These are phyloP conservation scores for Cafeteria roenbergensis DNA, from an alignment of 108 stramenopile species.

Conservation along the genomic window DNA sequence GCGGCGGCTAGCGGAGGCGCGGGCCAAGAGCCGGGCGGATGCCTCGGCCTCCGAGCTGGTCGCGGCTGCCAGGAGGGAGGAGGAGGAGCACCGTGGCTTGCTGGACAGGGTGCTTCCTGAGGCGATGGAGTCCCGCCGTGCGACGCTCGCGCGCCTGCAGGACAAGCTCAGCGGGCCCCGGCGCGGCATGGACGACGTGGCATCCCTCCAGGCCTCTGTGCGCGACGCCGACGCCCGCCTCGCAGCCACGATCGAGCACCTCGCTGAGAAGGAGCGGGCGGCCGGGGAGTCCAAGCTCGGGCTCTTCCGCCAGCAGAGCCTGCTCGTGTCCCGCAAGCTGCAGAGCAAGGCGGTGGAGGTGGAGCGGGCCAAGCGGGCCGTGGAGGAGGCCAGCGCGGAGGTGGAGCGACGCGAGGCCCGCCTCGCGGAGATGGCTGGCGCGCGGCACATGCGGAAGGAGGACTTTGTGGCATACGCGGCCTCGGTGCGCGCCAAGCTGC, in stretches of 20 bases:
- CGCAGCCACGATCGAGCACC: constrained; percentile 19
- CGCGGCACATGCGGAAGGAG: constrained; percentile 19
- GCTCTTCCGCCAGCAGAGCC: constrained; percentile 26
- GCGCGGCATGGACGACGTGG: constrained; percentile 30
- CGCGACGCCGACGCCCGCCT: constrained; percentile 27
- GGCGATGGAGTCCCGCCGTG: constrained; percentile 18
- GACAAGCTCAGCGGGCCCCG: constrained; percentile 28
- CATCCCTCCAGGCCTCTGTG: constrained; percentile 29
- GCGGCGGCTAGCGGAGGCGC: neutral
- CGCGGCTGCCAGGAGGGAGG: constrained; percentile 12
- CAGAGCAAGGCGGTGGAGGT: constrained; percentile 34
- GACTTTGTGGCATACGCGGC: constrained; percentile 29
- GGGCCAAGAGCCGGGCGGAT: constrained; percentile 15
- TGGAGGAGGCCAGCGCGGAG: constrained; percentile 17
- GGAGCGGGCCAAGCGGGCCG: constrained; percentile 28
- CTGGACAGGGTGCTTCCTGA: constrained; percentile 23
- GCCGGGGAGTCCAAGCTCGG: constrained; percentile 25
- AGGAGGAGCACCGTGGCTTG: constrained; percentile 9
- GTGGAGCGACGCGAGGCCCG: constrained; percentile 32
- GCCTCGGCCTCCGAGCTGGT: constrained; percentile 28
- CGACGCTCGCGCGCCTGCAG: constrained; percentile 27
- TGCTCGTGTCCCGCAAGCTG: constrained; percentile 34
- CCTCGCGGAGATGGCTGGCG: constrained; percentile 4
- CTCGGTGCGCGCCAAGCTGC: constrained; percentile 33
- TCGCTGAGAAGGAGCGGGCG: constrained; percentile 25